phyloP scores from a whole-genome alignment of 305 asterid genomes.

The Andrographis paniculata region DNA sequence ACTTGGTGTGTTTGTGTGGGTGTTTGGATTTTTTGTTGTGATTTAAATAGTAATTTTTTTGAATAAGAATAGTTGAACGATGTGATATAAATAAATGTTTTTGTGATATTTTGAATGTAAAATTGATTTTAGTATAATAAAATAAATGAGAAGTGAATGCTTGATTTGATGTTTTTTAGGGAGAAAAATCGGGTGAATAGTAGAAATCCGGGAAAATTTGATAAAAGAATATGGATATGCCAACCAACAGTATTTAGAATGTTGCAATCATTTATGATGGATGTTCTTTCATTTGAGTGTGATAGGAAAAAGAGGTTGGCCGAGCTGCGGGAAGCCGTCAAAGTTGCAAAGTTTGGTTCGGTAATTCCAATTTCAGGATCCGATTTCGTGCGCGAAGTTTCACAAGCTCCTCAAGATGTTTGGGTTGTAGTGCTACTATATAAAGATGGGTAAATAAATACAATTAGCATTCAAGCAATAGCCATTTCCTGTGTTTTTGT shows the following conservation, averaged over 20 bases:
- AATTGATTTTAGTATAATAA: too few species aligned
- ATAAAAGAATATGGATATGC: too few species aligned
- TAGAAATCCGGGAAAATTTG: too few species aligned
- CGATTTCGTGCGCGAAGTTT: slow-evolving; percentile 94
- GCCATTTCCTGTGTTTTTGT: not conserved
- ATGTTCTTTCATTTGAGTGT: slow-evolving; percentile 11
- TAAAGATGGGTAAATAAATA: slow-evolving; percentile 69
- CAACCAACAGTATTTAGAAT: slow-evolving; percentile 4
- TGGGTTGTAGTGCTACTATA: slow-evolving; percentile 88
- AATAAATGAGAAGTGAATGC: too few species aligned
- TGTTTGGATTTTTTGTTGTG: too few species aligned
- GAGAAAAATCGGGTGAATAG: too few species aligned
- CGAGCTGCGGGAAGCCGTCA: slow-evolving; percentile 75
- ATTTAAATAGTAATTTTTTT: too few species aligned
- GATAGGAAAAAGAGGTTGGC: slow-evolving; percentile 78
- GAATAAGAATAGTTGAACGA: too few species aligned
- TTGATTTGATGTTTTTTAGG: too few species aligned
- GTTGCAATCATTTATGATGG: slow-evolving; percentile 6
- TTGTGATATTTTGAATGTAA: too few species aligned
- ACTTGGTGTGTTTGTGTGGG: too few species aligned
- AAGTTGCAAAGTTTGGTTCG: slow-evolving; percentile 78
- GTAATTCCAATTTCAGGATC: slow-evolving; percentile 86
- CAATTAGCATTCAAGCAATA: not conserved
- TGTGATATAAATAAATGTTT: too few species aligned
- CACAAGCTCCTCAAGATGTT: slow-evolving; percentile 86